Percentiles rank a stretch among this genome's conserved stretches.
phyloP scores from a whole-genome alignment of 139 green algal genomes.

The Eudorina sp. region DNA sequence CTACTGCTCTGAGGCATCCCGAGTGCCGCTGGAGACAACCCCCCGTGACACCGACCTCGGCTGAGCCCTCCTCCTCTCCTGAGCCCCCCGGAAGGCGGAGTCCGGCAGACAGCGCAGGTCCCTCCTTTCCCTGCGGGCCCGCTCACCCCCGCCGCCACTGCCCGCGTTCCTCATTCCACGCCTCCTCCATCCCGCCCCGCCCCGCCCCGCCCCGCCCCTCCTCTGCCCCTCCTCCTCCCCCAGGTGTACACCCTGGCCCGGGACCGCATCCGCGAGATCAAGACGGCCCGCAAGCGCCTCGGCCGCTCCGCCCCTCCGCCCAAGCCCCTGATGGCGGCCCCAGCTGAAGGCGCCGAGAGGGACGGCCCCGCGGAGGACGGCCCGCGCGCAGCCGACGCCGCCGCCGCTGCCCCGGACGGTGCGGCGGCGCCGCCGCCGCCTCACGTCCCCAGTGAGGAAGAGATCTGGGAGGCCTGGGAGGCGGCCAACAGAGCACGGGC shows the following conservation, averaged over 20 bases:
- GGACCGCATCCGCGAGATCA: slow-evolving; percentile 27
- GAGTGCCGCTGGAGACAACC: no score
- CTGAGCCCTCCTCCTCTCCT: no score
- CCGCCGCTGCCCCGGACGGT: not conserved
- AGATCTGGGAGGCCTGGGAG: slow-evolving; percentile 39
- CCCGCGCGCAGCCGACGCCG: not conserved
- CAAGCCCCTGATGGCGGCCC: not conserved
- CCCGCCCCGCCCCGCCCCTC: not conserved
- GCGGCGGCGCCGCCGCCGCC: no score
- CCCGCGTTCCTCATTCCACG: not conserved
- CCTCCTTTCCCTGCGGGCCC: no score
- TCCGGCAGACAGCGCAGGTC: no score
- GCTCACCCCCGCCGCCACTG: not conserved
- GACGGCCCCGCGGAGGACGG: not conserved
- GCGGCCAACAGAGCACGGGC: not conserved
- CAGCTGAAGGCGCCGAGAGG: not conserved
- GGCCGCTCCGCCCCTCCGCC: slow-evolving; percentile 4
- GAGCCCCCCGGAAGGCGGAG: no score
- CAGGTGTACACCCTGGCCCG: slow-evolving; percentile 23
- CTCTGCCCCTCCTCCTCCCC: not conserved
- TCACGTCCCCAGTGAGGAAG: slow-evolving; percentile 3
- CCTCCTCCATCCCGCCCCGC: not conserved
- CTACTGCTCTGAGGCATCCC: no score
- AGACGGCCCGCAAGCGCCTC: not conserved
- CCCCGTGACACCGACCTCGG: not conserved